Evolutionary conservation across 257 asterid genomes (phyloP).

Genomic region (Solanum dulcamara): DNA sequence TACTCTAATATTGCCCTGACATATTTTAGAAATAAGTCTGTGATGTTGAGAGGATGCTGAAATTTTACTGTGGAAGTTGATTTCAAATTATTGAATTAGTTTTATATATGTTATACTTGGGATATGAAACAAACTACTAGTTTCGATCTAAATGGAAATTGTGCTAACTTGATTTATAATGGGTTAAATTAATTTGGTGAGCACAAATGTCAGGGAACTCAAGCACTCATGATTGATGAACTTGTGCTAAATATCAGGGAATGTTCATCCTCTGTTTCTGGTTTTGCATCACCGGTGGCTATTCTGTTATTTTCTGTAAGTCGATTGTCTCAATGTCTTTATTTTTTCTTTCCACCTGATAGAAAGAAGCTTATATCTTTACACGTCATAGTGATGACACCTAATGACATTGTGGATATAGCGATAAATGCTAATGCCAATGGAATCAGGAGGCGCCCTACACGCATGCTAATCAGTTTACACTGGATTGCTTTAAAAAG

Average conservation of each 20-base stretch:
- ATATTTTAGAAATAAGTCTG: neutral
- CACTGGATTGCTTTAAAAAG: neutral
- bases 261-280: slow-evolving; percentile 41
- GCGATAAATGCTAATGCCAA: neutral
- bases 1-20: neutral
- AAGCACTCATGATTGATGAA: slow-evolving; percentile 29
- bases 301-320: slow-evolving; percentile 63
- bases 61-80: neutral
- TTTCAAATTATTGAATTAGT: neutral
- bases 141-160: neutral
- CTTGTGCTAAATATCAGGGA: slow-evolving; percentile 54
- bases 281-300: slow-evolving; percentile 50
- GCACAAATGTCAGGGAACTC: slow-evolving; percentile 17
- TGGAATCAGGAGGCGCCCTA: neutral
- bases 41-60: neutral
- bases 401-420: neutral
- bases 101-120: neutral
- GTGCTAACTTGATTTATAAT: neutral
- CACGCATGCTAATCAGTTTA: neutral
- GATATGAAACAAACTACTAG: neutral
- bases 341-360: neutral
- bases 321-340: neutral
- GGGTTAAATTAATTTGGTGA: neutral
- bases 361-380: neutral
- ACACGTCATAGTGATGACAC: neutral